Evolutionary conservation across 257 asterid species (phyloP), one percentile per base, ranked within the genome.

Genomic region (Forsythia suspensa): DNA sequence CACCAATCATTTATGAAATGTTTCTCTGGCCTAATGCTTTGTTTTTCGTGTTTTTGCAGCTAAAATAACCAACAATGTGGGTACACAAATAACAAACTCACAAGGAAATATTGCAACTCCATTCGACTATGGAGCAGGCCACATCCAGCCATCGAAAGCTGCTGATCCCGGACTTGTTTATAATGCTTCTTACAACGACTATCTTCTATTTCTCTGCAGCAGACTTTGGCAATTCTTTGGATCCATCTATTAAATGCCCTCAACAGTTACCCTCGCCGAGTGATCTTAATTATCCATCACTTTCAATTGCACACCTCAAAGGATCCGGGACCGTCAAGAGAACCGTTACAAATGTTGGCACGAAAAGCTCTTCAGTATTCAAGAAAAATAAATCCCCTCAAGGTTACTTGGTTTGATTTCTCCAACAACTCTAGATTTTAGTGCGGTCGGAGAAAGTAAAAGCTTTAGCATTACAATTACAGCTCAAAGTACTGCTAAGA

Each of bases 101-200:
- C 0, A 9, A 0, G 90, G 87, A 18, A 39, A 73, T 13, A 5
- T 43, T 1, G 84, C 91, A 34, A 77, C 51, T 0, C 87, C 90
- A 4, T 86, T 86, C 2, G 80, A 84, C 15, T 86, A 70, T 15
- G 92, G 94, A 12, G 36, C 88, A 5, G 94, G 92, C 0, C 92
- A 90, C 34, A 39, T 90, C 65, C 80, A 78, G 68, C 92, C 92
- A 38, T 79, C 88, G 4, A 80, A 71, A 76, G 91, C 94, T 4
- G 87, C 78, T 2, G 91, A 90, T 77, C 91, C 92, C 0, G 92
- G 94, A 5, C 92, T 86, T 0, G 83, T 90, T 2, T 90, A 88
- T 8, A 86, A 88, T 24, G 86, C 90, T 2, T 69, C 83, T 6
- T 88, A 83, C 80, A 24, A 5, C 0, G 92, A 89, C 55, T 89